Base-by-base conservation (phyloP, 345 rosid species). In the Rhodamnia argentea region DNA sequence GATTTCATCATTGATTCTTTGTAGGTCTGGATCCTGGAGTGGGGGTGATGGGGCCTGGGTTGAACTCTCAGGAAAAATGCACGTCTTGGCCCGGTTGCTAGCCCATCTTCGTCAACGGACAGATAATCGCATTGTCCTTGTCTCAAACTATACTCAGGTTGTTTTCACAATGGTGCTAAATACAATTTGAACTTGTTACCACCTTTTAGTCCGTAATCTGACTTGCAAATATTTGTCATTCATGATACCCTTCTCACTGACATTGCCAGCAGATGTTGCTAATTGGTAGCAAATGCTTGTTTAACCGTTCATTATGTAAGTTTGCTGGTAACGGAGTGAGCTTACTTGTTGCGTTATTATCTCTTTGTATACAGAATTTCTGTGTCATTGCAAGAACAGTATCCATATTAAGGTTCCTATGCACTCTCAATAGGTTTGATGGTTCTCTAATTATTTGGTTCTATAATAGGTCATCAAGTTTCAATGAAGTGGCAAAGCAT, bases 11-110 rank as follows among this genome's bases (percentile, higher is more conserved):
- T 82, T 88, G 82, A 59, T 56, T 62, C 32, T 86, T 89, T 84
- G 84, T 87, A 96, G 99, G 91, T 96, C 98, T 87, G 99, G 99
- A 91, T 88, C 98, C 55, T 95, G 99, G 99, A 93, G 90, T 85
- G 99, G 99, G 82, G 99, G 98, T 88, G 92, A 93, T 90, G 99
- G 99, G 86, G 92, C 98, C 60, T 97, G 99, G 99, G 95, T 97
- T 87, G 99, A 96, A 89, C 95, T 97, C 57, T 97, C 99, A 27
- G 98, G 99, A 85, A 96, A 97, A 95, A 96, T 97, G 99, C 99
- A 94, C 90, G 97, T 97, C 86, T 91, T 97, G 91, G 96, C 99
- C 75, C 94, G 98, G 88, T 89, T 97, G 82, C 91, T 97, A 88
- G 95, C 95, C 53, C 96, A 94, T 91, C 93, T 97, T 86, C 96